Percentiles rank a stretch among this genome's conserved stretches.
These are phyloP conservation scores for Apiotrichum mycotoxinovorans DNA, from an alignment of 1,284 basidiomycete genomes.

Conservation along the genomic window DNA sequence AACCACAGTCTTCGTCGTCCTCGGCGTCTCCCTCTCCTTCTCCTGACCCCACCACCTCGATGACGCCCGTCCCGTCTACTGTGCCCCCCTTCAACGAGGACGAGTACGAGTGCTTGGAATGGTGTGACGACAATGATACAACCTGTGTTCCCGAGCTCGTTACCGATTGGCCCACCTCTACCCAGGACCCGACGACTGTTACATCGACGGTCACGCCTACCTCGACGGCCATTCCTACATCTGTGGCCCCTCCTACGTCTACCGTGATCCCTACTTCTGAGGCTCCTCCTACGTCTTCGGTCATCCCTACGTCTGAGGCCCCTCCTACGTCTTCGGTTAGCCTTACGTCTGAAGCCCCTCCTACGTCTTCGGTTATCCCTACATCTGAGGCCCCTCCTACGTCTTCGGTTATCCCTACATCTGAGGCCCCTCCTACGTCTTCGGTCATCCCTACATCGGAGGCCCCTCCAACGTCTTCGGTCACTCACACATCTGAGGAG, in stretches of 20 bases:
- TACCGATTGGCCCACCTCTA: constrained; percentile 1
- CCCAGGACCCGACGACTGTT: not conserved
- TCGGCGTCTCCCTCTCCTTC: not conserved
- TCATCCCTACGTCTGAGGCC: not conserved
- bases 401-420: too few species aligned
- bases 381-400: not conserved
- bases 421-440: not conserved
- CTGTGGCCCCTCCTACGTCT: constrained; percentile 1
- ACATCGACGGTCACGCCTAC: not conserved
- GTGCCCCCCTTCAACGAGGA: not conserved
- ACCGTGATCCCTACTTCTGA: not conserved
- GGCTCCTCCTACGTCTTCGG: not conserved
- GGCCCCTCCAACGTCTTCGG: too few species aligned
- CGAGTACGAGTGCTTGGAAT: not conserved
- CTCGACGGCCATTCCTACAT: not conserved
- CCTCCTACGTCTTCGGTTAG: too few species aligned
- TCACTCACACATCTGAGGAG: not conserved
- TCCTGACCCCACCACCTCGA: not conserved
- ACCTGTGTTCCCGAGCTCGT: not conserved
- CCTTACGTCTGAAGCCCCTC: too few species aligned
- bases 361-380: not conserved
- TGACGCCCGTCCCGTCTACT: not conserved
- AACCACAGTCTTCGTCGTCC: not conserved
- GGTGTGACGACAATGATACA: not conserved
- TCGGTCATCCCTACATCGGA: not conserved